These are phyloP conservation scores for Coniochaeta sp. DNA, from an alignment of 2,329 filamentous ascomycete genomes.

Conservation along the genomic window DNA sequence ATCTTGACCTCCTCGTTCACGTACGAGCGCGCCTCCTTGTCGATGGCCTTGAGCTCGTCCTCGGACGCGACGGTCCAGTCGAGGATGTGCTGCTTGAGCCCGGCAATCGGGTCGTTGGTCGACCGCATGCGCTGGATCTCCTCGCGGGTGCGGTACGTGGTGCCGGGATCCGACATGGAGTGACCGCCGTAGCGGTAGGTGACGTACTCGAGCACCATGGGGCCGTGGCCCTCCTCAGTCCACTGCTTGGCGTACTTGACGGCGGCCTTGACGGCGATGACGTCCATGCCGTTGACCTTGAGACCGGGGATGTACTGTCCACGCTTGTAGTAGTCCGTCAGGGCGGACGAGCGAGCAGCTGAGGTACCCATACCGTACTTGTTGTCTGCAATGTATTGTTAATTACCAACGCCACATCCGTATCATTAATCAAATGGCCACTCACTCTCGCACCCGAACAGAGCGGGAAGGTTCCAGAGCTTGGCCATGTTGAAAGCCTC, in stretches of 20 bases:
- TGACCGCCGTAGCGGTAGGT: constrained; percentile 99
- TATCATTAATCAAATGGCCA: constrained; percentile 15
- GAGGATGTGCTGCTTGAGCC: constrained; percentile 94
- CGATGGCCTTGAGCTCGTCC: constrained; percentile 91
- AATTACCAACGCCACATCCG: constrained; percentile 16
- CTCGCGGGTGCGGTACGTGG: constrained; percentile 97
- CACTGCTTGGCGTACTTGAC: constrained; percentile 91
- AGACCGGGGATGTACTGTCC: constrained; percentile 99
- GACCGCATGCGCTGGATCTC: constrained; percentile 99
- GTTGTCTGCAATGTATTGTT: constrained; percentile 66
- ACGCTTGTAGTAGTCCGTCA: constrained; percentile 99
- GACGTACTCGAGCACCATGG: constrained; percentile 95
- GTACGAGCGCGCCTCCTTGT: constrained; percentile 81
- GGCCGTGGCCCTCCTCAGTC: constrained; percentile 75
- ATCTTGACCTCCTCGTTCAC: constrained; percentile 86
- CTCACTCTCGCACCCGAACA: constrained; percentile 98
- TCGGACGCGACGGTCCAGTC: constrained; percentile 90
- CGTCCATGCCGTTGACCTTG: constrained; percentile 99
- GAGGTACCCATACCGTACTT: constrained; percentile 99
- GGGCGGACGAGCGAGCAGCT: constrained; percentile 83
- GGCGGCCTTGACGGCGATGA: constrained; percentile 93
- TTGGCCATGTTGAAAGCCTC: constrained; percentile 99
- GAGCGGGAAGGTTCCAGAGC: constrained; percentile 91
- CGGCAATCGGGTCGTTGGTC: constrained; percentile 96
- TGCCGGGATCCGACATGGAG: constrained; percentile 99